Base-by-base conservation (phyloP, 192 early-diverging fungal genomes). In the Coemansia sp. region DNA sequence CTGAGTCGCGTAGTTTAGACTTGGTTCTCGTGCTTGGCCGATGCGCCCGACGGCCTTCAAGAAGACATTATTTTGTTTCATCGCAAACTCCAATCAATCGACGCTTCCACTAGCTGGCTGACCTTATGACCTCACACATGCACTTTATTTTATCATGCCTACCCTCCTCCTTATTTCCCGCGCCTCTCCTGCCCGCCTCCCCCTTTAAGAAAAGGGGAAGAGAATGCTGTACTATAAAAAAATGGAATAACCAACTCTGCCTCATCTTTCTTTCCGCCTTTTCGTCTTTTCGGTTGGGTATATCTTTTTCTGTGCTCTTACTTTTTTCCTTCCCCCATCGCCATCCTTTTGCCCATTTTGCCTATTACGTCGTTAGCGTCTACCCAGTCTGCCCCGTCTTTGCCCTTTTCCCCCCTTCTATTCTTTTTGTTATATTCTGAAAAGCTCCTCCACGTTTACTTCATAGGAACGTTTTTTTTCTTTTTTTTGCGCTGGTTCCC, bases 341-440 rank as follows among this genome's bases (percentile, higher is more conserved):
- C 19, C 38, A 40, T 5, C 38, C 5, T 5, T 40, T 40, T 40
- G 22, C 2, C 42, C 22, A 35, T 41, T 49, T 41, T 66, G 9
- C 9, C 1, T 52, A 15, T n/a, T n/a, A n/a, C n/a, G n/a, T n/a
- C n/a, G n/a, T n/a, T n/a, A n/a, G n/a, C n/a, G n/a, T n/a, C n/a
- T 46, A 15, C 34, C 53, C 52, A 19, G 23, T 58, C n/a, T 20
- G 33, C 53, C 19, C 59, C 15, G 25, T 41, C 32, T 7, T 22
- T 49, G n/a, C 54, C 40, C 50, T 59, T 54, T 69, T 53, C 38
- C 25, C n/a, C n/a, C n/a, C n/a, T n/a, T n/a, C n/a, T n/a, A n/a
- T 70, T 64, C 36, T 29, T 54, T 43, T 13, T 38, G n/a, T 38
- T 50, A 36, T 32, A 17, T 59, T 15, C 13, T 45, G 3, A 10